Base-by-base conservation (phyloP, 768 basidiomycete genomes). In the Collybia nuda region DNA sequence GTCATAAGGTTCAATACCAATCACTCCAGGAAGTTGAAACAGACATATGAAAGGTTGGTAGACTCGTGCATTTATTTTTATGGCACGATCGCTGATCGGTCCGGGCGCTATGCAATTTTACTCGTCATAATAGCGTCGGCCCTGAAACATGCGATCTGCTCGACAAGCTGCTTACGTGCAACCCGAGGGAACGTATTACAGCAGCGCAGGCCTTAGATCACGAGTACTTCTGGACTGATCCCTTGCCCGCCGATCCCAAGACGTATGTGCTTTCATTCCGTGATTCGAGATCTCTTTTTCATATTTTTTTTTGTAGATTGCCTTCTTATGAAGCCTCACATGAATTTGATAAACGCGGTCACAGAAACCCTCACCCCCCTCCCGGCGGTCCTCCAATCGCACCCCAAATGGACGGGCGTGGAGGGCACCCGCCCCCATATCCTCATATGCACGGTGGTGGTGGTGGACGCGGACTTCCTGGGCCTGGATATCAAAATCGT, bases 171-270 rank as follows among this genome's bases (percentile, higher is more conserved):
- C 72, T 98, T 22, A 83, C 76, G 0, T 86, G 93, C 58, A 90
- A 98, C 64, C 96, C 96, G 2, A 76, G 77, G 53, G 81, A 88
- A 50, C 80, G 96, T 17, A 79, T 93, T 36, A 93, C 94, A 1
- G 96, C 96, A 7, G 68, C 80, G 2, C 79, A 92, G 51, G 95
- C 95, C 0, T 77, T 98, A 46, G 88, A 94, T 58, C 93, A 98
- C 63, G 85, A 90, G 17, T 98, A 93, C 73, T 97, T 98, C 67
- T 97, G 92, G 91, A 86, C 85, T 0, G 85, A 90, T 55, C 95
- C 96, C 0, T 60, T 93, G 32, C 90, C 94, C 29, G 89, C 89
- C 18, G 88, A 91, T 69, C 90, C 89, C 1, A 88, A 85, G 66
- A 80, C 81, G 90, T 90, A 60, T 51, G 82, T 71, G 6, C 19